A percentile compares a stretch with the other conserved stretches of the same genome.
These are phyloP conservation scores for Podila clonocystis DNA, from an alignment of 192 early-diverging fungal genomes.

Conservation along the genomic window DNA sequence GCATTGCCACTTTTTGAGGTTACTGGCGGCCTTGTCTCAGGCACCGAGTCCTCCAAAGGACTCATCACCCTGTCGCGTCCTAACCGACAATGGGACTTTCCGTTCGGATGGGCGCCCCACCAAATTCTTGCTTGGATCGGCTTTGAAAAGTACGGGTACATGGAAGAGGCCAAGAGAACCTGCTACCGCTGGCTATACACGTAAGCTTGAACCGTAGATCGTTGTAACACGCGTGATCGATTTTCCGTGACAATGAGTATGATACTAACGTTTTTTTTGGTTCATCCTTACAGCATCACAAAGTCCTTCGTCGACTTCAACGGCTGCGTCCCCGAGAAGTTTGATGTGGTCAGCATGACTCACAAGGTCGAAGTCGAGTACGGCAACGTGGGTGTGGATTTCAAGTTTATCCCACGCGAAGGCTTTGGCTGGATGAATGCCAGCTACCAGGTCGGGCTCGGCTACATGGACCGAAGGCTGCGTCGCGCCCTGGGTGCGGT, in stretches of 20 bases:
- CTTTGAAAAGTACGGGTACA: constrained; percentile 83
- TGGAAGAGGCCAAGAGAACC: constrained; percentile 74
- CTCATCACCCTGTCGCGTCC: constrained; percentile 83
- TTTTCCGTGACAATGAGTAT: too few relatives aligned
- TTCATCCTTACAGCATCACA: constrained; percentile 66
- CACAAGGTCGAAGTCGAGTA: constrained; percentile 96
- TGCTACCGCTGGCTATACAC: constrained; percentile 98
- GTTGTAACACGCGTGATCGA: too few relatives aligned
- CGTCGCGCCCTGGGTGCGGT: constrained; percentile 77
- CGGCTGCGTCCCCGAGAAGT: constrained; percentile 97
- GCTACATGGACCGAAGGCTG: constrained; percentile 76
- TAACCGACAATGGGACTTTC: constrained; percentile 97
- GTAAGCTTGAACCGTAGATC: constrained; percentile 31
- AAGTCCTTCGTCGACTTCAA: constrained; percentile 97
- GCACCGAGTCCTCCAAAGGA: constrained; percentile 92
- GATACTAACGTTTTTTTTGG: neutral
- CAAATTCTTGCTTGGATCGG: constrained; percentile 98
- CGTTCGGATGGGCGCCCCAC: constrained; percentile 97
- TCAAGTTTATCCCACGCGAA: constrained; percentile 94
- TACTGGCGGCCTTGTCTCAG: constrained; percentile 91
- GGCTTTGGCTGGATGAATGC: constrained; percentile 99
- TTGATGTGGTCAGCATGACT: constrained; percentile 91
- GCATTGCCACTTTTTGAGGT: constrained; percentile 87
- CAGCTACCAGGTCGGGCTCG: constrained; percentile 84
- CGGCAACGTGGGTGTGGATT: constrained; percentile 94